phyloP scores from a whole-genome alignment of 108 stramenopile species.

The Nannochloropsis granulata region DNA sequence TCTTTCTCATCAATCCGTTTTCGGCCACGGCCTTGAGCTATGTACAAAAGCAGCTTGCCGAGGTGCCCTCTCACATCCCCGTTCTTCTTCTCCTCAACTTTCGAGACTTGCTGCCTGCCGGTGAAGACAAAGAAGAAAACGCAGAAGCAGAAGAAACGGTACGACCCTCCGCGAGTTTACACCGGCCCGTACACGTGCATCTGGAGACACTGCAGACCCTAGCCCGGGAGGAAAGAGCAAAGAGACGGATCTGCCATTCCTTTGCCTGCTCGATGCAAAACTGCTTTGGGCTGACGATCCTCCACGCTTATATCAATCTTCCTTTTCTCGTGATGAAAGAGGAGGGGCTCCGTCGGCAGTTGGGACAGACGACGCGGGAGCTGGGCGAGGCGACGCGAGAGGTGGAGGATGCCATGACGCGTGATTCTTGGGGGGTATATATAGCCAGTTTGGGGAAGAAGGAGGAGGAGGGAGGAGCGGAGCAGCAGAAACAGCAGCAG shows the following conservation, averaged over 20 bases:
- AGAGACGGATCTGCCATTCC: background rate
- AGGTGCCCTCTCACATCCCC: constrained; percentile 2
- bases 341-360: background rate
- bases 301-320: constrained; percentile 25
- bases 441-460: background rate
- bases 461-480: constrained; percentile 1
- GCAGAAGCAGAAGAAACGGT: background rate
- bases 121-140: background rate
- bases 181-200: background rate
- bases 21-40: constrained; percentile 17
- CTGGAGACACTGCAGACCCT: background rate
- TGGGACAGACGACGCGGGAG: background rate
- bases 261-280: constrained; percentile 31
- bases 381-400: constrained; percentile 1
- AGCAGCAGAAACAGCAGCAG: background rate
- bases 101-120: constrained; percentile 2
- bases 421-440: constrained; percentile 1
- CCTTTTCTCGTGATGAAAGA: constrained; percentile 30
- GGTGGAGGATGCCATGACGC: constrained; percentile 1
- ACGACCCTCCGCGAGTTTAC: background rate
- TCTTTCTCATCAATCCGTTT: constrained; percentile 28
- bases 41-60: constrained; percentile 3
- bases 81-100: constrained; percentile 6
- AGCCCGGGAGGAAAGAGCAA: constrained; percentile 2
- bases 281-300: constrained; percentile 28